phyloP scores from a whole-genome alignment of 495 filamentous ascomycete species.

The Hypoxylon lenormandii region DNA sequence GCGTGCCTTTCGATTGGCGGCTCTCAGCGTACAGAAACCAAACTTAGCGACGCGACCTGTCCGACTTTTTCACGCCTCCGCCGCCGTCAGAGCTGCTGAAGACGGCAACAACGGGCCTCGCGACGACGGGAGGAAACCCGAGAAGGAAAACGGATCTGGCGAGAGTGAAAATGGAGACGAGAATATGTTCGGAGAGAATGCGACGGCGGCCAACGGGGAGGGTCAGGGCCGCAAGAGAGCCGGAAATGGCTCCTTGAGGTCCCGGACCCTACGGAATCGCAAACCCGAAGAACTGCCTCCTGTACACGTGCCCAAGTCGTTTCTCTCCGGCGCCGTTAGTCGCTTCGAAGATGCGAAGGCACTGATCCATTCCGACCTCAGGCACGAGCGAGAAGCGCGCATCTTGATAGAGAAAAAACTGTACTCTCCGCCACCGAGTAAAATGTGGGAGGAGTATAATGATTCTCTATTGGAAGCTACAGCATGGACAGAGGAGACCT shows the following conservation, averaged over 20 bases:
- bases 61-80: conserved; percentile 54
- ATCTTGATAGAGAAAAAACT: conserved; percentile 20
- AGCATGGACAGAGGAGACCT: conserved; percentile 19
- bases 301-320: conserved; percentile 59
- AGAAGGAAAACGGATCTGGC: conserved; percentile 26
- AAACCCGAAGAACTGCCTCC: conserved; percentile 58
- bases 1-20: conserved; percentile 53
- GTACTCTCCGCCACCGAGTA: background rate
- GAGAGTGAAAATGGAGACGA: conserved; percentile 32
- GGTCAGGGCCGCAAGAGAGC: conserved; percentile 40
- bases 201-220: conserved; percentile 26
- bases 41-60: conserved; percentile 28
- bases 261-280: conserved; percentile 54
- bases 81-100: conserved; percentile 45
- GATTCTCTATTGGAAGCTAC: conserved; percentile 18
- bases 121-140: conserved; percentile 45
- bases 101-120: conserved; percentile 32
- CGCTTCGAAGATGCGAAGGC: conserved; percentile 23
- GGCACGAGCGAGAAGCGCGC: conserved; percentile 10
- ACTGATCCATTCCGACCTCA: background rate
- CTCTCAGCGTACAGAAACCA: conserved; percentile 50
- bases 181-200: conserved; percentile 39
- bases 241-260: conserved; percentile 54
- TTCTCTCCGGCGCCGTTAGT: conserved; percentile 54
- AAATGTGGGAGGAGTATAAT: conserved; percentile 3